Base-by-base conservation (phyloP, 768 basidiomycete genomes). In the Mycena polygramma region DNA sequence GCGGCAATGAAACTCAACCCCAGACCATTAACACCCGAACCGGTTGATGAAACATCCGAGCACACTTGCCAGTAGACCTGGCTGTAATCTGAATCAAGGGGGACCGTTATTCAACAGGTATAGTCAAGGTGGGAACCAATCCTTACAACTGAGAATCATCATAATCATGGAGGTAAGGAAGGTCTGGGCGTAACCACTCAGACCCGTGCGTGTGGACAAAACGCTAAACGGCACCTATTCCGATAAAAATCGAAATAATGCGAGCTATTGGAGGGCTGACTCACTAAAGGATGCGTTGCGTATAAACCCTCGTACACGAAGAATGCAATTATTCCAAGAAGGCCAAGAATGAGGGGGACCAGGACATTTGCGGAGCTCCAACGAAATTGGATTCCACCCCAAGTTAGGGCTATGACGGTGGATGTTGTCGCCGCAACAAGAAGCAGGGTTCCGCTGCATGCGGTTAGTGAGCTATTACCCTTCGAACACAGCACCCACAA, bases 61-160 rank as follows among this genome's bases (percentile, higher is more conserved):
- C 79, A 81, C 0, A 83, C 83, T 68, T 86, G 85, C 72, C 83
- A 86, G 72, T 80, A 86, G 17, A 84, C 79, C 2, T 83, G 83
- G 1, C 82, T 68, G 63, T 82, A 86, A 69, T 83, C 83, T 81
- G 15, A 8, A 37, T 46, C 39, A 46, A 30, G 30, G 30, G 30
- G 6, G 43, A 30, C 4, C 4, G 20, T 48, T 19, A 48, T 19
- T 19, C 15, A 14, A 48, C 8, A 14, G 5, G 53, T 17, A 24
- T 26, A 17, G 37, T 39, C 17, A 45, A 51, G 1, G 43, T 63
- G 22, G 15, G 52, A 30, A 26, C 22, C 9, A 35, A 54, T 36
- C 55, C 57, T 46, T 0, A 65, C 54, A 37, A 20, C n/a, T 2
- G 64, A 57, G 2, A 8, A 20, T 36, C 35, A 54, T 54, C 35